Evolutionary conservation across 169 alveolate genomes (phyloP).

Genomic region (Condylostoma magnum): DNA sequence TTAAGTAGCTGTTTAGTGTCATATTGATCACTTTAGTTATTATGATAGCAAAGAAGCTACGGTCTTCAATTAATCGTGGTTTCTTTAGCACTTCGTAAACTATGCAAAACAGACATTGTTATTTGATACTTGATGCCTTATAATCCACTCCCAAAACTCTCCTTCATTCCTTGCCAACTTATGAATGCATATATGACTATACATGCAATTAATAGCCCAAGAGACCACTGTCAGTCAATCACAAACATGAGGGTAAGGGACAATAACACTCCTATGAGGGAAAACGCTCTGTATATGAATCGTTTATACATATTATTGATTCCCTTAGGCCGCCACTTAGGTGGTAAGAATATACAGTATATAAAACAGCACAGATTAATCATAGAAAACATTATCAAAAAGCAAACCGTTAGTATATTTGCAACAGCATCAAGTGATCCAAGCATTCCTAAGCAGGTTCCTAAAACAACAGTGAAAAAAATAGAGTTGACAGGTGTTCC

Average conservation of each 20-base stretch:
- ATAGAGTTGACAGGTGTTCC: slow-evolving; percentile 44
- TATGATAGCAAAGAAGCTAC: neutral
- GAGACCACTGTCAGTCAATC: slow-evolving; percentile 7
- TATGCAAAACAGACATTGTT: slow-evolving; percentile 34
- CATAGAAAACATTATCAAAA: slow-evolving; percentile 36
- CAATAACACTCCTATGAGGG: slow-evolving; percentile 29
- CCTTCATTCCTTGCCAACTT: neutral
- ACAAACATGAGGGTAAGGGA: slow-evolving; percentile 11
- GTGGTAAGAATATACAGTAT: slow-evolving; percentile 34
- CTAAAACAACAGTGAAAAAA: slow-evolving; percentile 20
- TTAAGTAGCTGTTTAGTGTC: neutral
- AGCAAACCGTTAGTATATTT: slow-evolving; percentile 39
- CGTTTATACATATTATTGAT: slow-evolving; percentile 37
- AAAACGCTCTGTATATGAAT: slow-evolving; percentile 31
- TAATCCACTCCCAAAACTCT: slow-evolving; percentile 48
- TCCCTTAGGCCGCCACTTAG: slow-evolving; percentile 44
- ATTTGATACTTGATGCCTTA: slow-evolving; percentile 39
- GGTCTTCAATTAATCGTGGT: neutral
- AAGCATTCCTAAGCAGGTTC: slow-evolving; percentile 24
- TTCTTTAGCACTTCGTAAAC: slow-evolving; percentile 1
- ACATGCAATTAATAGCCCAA: slow-evolving; percentile 3
- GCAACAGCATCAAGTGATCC: slow-evolving; percentile 38
- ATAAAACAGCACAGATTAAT: slow-evolving; percentile 45
- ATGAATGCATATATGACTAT: slow-evolving; percentile 8
- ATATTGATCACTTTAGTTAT: neutral